Conservation (phyloP, 75 land plant genomes). For the Sequoia sempervirens region DNA sequence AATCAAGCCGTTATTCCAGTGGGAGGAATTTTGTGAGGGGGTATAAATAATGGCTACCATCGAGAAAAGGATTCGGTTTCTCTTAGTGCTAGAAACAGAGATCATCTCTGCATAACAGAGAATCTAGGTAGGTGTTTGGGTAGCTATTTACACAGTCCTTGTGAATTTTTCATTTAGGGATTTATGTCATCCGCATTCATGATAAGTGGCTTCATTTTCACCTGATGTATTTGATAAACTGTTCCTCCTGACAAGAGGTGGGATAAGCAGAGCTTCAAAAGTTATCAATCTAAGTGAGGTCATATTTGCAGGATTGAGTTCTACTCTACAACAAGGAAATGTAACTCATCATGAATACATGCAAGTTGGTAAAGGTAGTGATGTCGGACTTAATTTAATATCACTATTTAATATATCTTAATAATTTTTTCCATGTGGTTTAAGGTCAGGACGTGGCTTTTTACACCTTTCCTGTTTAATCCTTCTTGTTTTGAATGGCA, state of each 20-base stretch:
- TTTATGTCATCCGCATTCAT: too few relatives aligned
- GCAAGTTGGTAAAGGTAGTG: constrained; percentile 98
- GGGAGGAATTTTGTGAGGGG: too few relatives aligned
- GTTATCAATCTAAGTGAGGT: constrained; percentile 70
- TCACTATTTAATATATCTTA: constrained; percentile 76
- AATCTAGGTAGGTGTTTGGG: too few relatives aligned
- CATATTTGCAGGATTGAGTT: constrained; percentile 87
- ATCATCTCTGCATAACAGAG: too few relatives aligned
- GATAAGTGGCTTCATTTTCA: constrained; percentile 64
- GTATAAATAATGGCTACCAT: too few relatives aligned
- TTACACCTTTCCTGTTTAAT: constrained; percentile 96
- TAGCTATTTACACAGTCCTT: too few relatives aligned
- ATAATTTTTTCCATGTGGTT: constrained; percentile 97
- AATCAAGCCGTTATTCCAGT: too few relatives aligned
- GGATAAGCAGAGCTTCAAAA: constrained; percentile 94
- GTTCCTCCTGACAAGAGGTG: constrained; percentile 97
- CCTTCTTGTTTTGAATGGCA: constrained; percentile 99
- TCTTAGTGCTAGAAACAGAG: too few relatives aligned
- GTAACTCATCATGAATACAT: constrained; percentile 94
- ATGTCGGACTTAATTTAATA: constrained; percentile 97
- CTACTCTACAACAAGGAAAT: constrained; percentile 84
- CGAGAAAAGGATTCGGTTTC: too few relatives aligned
- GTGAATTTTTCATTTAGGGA: too few relatives aligned
- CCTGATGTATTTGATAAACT: constrained; percentile 94
- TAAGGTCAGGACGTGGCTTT: constrained; percentile 90